Conservation (phyloP, 352 stramenopile species). For the Globisporangium mamillatum region DNA sequence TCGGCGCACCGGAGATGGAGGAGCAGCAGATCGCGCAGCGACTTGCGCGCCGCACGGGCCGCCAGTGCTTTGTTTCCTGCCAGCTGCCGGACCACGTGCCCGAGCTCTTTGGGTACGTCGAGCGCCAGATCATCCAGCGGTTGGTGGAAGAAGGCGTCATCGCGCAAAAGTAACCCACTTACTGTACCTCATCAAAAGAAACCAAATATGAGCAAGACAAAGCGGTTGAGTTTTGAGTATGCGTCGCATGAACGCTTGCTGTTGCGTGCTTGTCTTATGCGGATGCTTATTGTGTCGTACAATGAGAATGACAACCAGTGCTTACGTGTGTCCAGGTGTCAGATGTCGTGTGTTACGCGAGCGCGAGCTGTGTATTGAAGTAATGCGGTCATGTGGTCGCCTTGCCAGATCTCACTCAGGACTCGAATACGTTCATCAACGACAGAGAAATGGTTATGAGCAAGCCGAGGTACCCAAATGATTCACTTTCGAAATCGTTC, state of each 20-base stretch:
- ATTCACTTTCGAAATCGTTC: not conserved
- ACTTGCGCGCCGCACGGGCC: conserved; percentile 54
- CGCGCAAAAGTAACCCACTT: not conserved
- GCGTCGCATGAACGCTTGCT: not conserved
- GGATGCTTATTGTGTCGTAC: no score
- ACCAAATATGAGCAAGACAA: not conserved
- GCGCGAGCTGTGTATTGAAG: no score
- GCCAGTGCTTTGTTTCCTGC: conserved; percentile 82
- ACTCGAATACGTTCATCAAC: no score
- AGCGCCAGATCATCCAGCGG: conserved; percentile 55
- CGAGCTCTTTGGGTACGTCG: conserved; percentile 68
- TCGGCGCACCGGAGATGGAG: conserved; percentile 64
- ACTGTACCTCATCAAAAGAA: not conserved
- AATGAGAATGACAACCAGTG: no score
- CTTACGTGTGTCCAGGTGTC: no score
- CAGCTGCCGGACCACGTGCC: conserved; percentile 69
- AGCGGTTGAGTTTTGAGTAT: not conserved
- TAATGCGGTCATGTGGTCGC: no score
- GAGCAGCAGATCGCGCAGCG: conserved; percentile 83
- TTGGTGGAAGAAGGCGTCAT: conserved; percentile 53
- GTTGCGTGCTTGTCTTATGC: not conserved
- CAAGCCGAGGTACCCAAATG: not conserved
- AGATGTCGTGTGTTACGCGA: no score
- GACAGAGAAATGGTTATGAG: not conserved
- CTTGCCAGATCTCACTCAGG: no score